phyloP scores from a whole-genome alignment of 805 yeast species.

The Yarrowia divulgata region DNA sequence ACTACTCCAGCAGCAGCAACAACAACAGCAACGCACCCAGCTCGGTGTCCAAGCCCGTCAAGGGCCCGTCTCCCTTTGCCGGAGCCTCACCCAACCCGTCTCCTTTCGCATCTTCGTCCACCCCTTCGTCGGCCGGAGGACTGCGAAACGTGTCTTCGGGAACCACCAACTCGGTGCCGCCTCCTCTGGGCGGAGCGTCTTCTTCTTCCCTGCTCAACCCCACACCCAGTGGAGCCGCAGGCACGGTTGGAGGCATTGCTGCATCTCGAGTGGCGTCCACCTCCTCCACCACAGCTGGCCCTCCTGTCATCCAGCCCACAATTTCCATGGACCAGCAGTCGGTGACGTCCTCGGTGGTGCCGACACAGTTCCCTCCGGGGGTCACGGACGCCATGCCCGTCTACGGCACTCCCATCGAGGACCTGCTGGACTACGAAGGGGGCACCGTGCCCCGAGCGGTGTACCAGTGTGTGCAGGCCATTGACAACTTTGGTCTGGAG shows the following conservation, averaged over 20 bases:
- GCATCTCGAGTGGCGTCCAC: constrained; percentile 19
- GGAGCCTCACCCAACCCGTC: neutral
- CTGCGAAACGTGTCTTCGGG: constrained; percentile 18
- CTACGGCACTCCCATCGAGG: constrained; percentile 86
- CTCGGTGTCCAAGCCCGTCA: constrained; percentile 2
- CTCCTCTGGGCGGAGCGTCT: neutral
- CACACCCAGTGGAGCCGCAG: constrained; percentile 5
- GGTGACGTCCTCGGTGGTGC: constrained; percentile 33
- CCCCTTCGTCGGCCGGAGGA: neutral
- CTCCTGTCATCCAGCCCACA: constrained; percentile 24
- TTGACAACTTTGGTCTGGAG: constrained; percentile 83
- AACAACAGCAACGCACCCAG: no score
- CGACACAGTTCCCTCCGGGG: constrained; percentile 40
- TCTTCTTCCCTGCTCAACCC: neutral
- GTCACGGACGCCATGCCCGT: constrained; percentile 55
- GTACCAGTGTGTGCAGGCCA: constrained; percentile 82
- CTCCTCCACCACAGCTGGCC: constrained; percentile 30
- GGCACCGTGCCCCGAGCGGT: constrained; percentile 93
- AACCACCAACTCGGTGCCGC: constrained; percentile 1
- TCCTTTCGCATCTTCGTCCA: neutral
- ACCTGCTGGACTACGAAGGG: constrained; percentile 77
- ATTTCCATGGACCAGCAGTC: constrained; percentile 39
- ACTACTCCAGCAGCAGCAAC: constrained; percentile 4
- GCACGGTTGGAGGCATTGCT: constrained; percentile 27
- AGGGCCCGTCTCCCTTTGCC: constrained; percentile 24